phyloP scores from a whole-genome alignment of 352 stramenopile genomes.

The Globisporangium spinosum region DNA sequence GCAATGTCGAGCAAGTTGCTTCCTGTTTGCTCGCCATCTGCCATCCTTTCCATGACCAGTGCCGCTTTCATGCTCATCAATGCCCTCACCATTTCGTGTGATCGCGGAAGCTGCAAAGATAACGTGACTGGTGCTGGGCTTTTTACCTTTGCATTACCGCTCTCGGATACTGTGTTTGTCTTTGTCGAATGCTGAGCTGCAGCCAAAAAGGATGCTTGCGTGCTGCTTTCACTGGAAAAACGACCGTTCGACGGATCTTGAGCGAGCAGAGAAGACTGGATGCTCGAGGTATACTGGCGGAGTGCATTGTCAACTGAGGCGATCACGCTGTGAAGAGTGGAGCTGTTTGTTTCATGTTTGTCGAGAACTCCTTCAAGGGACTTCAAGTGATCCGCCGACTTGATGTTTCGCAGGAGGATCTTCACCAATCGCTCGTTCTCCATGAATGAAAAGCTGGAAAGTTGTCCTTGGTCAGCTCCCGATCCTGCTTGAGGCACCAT shows the following conservation, averaged over 20 bases:
- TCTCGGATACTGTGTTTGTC: too few relatives aligned
- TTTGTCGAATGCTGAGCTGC: slow-evolving; percentile 8
- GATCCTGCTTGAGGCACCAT: background rate
- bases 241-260: background rate
- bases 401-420: slow-evolving; percentile 70
- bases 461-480: background rate
- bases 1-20: slow-evolving; percentile 25
- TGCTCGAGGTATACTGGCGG: slow-evolving; percentile 24
- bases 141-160: background rate
- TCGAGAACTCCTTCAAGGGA: slow-evolving; percentile 44
- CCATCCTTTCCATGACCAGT: slow-evolving; percentile 11
- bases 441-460: slow-evolving; percentile 42
- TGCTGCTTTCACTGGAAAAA: background rate
- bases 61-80: slow-evolving; percentile 28
- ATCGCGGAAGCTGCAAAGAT: background rate
- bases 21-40: background rate
- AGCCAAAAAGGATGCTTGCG: slow-evolving; percentile 13
- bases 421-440: slow-evolving; percentile 75
- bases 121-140: background rate
- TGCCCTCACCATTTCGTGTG: slow-evolving; percentile 16
- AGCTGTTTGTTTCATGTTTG: slow-evolving; percentile 41
- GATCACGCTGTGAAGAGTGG: slow-evolving; percentile 29
- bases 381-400: slow-evolving; percentile 46
- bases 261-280: slow-evolving; percentile 15
- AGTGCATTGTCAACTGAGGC: slow-evolving; percentile 32